phyloP scores from a whole-genome alignment of 2,329 filamentous ascomycete species.

The Clathrospora elynae region DNA sequence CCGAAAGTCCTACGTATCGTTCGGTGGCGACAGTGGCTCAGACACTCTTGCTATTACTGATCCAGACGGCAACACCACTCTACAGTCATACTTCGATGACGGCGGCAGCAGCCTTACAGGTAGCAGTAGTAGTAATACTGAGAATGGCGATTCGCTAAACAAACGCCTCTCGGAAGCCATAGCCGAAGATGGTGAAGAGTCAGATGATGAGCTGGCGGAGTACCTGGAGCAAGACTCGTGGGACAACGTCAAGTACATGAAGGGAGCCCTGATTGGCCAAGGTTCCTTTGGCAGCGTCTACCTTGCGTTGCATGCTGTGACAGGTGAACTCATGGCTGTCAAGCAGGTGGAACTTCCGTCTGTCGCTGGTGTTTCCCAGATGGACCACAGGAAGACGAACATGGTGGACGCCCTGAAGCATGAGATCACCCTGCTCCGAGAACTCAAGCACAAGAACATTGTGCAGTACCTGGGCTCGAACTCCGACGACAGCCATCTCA shows the following conservation, averaged over 20 bases:
- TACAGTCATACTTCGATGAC: conserved; percentile 85
- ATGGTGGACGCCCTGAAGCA: conserved; percentile 98
- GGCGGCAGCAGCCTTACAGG: conserved; percentile 73
- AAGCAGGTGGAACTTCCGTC: conserved; percentile 96
- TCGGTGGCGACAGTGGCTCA: conserved; percentile 70
- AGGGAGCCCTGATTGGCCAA: conserved; percentile 94
- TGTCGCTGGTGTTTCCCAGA: conserved; percentile 70
- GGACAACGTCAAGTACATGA: conserved; percentile 99
- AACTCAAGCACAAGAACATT: conserved; percentile 94
- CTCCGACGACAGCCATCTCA: conserved; percentile 86
- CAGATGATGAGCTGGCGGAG: conserved; percentile 84
- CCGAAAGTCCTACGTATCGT: conserved; percentile 94
- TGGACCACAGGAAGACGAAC: conserved; percentile 89
- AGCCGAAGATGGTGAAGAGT: conserved; percentile 88
- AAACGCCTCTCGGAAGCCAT: conserved; percentile 83
- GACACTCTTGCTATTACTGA: conserved; percentile 78
- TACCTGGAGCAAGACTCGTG: conserved; percentile 93
- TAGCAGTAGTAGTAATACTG: conserved; percentile 64
- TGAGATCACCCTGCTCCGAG: conserved; percentile 91
- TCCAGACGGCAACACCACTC: conserved; percentile 69
- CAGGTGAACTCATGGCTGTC: conserved; percentile 94
- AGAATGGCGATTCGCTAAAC: conserved; percentile 72
- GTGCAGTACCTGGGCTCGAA: conserved; percentile 97
- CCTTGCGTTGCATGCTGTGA: conserved; percentile 91
- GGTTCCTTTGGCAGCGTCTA: conserved; percentile 97